Conservation (phyloP, 164 flowering plant species). For the Magnolia sinica region DNA sequence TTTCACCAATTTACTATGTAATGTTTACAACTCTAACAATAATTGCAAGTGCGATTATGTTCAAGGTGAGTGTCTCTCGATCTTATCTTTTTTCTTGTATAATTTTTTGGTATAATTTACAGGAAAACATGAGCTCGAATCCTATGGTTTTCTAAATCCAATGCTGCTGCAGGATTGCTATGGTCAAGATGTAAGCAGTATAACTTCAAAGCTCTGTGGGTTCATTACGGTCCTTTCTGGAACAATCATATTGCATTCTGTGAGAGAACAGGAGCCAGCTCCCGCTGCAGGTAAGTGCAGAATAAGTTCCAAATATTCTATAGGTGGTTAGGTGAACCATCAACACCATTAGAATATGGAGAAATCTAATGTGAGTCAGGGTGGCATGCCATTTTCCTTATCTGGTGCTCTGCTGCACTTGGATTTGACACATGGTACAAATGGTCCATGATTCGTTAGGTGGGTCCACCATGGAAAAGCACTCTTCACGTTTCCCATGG, state of each 20-base stretch:
- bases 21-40: slow-evolving; percentile 91
- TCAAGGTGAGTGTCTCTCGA: slow-evolving; percentile 50
- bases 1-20: slow-evolving; percentile 87
- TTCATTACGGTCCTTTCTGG: slow-evolving; percentile 82
- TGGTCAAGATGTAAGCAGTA: slow-evolving; percentile 71
- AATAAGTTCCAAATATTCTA: not conserved
- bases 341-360: not conserved
- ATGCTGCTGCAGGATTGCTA: slow-evolving; percentile 61
- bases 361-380: not conserved
- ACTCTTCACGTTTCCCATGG: too few species aligned
- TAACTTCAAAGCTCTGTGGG: slow-evolving; percentile 87
- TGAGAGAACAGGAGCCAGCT: slow-evolving; percentile 63
- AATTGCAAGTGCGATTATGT: slow-evolving; percentile 82
- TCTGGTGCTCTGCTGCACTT: not conserved
- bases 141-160: not conserved
- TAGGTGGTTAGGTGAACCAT: not conserved
- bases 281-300: slow-evolving; percentile 41
- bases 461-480: not conserved
- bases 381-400: not conserved
- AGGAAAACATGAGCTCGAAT: not conserved
- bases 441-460: not conserved
- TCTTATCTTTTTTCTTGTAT: not conserved
- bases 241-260: slow-evolving; percentile 74
- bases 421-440: not conserved
- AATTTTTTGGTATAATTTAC: not conserved